Percentiles rank a stretch among this genome's conserved stretches.
phyloP scores from a whole-genome alignment of 1,139 yeast genomes.

The Insectozyma bohioensis region DNA sequence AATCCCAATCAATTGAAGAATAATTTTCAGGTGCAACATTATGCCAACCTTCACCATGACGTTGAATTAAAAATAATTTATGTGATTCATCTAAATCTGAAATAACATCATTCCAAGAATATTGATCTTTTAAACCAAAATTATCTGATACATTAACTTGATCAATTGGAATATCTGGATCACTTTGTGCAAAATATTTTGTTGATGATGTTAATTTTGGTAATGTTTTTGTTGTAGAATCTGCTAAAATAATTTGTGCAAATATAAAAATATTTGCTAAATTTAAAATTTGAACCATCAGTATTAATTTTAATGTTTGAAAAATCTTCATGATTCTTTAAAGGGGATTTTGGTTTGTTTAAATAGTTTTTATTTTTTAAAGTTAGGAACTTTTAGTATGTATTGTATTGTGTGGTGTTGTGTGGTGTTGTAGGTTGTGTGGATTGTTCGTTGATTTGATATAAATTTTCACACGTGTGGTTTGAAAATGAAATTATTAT shows the following conservation, averaged over 20 bases:
- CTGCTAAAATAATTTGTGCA: conserved; percentile 8
- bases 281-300: background rate
- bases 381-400: too few relatives aligned
- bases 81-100: conserved; percentile 11
- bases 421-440: too few relatives aligned
- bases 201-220: conserved; percentile 14
- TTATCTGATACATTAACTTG: conserved; percentile 15
- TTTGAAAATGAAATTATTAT: too few relatives aligned
- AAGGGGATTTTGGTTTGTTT: too few relatives aligned
- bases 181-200: conserved; percentile 23
- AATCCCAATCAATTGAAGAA: conserved; percentile 30
- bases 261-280: conserved; percentile 3
- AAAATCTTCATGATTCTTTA: too few relatives aligned
- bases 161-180: conserved; percentile 13
- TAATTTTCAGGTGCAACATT: conserved; percentile 8
- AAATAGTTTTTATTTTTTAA: too few relatives aligned
- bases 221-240: conserved; percentile 3
- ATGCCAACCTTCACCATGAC: conserved; percentile 45
- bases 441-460: too few relatives aligned
- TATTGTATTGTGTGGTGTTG: too few relatives aligned
- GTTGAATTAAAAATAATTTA: conserved; percentile 35
- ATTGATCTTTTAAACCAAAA: conserved; percentile 21
- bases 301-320: too few relatives aligned
- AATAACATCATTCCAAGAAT: conserved; percentile 19
- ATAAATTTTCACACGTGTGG: too few relatives aligned